Base-by-base conservation (phyloP, 179 eudicot species). In the Spergularia azorica region DNA sequence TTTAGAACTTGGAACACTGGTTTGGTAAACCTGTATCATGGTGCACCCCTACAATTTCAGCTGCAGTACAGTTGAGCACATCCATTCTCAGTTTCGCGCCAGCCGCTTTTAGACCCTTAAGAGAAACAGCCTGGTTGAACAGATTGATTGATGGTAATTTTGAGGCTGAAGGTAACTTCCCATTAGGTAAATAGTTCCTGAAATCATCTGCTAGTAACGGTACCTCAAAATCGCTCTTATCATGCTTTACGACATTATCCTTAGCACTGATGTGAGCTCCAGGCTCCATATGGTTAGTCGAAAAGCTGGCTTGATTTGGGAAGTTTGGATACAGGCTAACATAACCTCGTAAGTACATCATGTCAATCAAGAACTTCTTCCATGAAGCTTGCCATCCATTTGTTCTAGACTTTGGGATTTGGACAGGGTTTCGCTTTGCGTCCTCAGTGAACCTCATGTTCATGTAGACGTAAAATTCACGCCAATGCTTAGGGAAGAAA, bases 351-450 rank as follows among this genome's bases (percentile, higher is more conserved):
- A 95, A 67, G 72, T 95, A 95, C 98, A 95, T 95, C 97, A 95
- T 89, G 78, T 95, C 98, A 0, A 95, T 95, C 50, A 95, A 75
- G 66, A 93, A 95, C 86, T 95, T 95, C 79, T 95, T 95, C 98
- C 98, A 95, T 0, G 98, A 93, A 14, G 98, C 98, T 82, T 95
- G 98, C 98, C 97, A 93, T 0, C 98, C 98, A 20, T 93, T 93
- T 0, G 98, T 95, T 74, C 98, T 83, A 1, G 98, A 95, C 70
- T 84, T 92, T 0, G 98, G 98, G 63, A 95, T 95, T 41, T 95
- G 97, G 14, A 93, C 98, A 0, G 97, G 98, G 81, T 95, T 93
- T 56, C 87, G 59, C 89, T 95, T 95, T 4, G 97, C 91, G 58
- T 95, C 92, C 71, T 91, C 96, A 6, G 98, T 95, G 75, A 95